Evolutionary conservation across 306 rosid genomes (phyloP).

Genomic region (Fagus crenata): DNA sequence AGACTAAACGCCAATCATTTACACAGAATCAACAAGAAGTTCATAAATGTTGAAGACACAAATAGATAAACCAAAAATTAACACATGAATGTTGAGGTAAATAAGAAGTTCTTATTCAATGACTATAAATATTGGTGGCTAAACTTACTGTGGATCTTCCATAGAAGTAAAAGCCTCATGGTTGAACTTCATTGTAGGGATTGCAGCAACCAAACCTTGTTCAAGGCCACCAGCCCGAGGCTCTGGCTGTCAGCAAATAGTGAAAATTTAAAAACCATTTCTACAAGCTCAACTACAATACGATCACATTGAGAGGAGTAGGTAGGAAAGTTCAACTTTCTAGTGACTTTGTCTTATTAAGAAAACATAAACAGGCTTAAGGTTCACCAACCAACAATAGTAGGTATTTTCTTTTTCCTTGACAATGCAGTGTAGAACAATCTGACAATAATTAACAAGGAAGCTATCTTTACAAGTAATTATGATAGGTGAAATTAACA

Average conservation of each 20-base stretch:
- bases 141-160: slow-evolving; percentile 84
- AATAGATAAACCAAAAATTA: not conserved
- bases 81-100: not conserved
- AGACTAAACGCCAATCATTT: not conserved
- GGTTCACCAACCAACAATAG: not conserved
- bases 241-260: slow-evolving; percentile 83
- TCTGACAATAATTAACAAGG: not conserved
- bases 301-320: slow-evolving; percentile 12
- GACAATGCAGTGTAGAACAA: not conserved
- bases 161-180: slow-evolving; percentile 76
- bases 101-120: not conserved
- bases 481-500: not conserved
- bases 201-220: slow-evolving; percentile 78
- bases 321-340: slow-evolving; percentile 1
- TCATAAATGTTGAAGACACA: not conserved
- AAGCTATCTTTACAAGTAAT: slow-evolving; percentile 6
- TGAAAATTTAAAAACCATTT: slow-evolving; percentile 43
- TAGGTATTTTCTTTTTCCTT: not conserved
- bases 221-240: slow-evolving; percentile 61
- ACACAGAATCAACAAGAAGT: slow-evolving; percentile 1
- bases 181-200: slow-evolving; percentile 85
- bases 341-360: not conserved
- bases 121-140: slow-evolving; percentile 11
- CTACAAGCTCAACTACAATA: slow-evolving; percentile 22
- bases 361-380: slow-evolving; percentile 1